Evolutionary conservation across 139 green algal genomes (phyloP).

Genomic region (Closterium sp.): DNA sequence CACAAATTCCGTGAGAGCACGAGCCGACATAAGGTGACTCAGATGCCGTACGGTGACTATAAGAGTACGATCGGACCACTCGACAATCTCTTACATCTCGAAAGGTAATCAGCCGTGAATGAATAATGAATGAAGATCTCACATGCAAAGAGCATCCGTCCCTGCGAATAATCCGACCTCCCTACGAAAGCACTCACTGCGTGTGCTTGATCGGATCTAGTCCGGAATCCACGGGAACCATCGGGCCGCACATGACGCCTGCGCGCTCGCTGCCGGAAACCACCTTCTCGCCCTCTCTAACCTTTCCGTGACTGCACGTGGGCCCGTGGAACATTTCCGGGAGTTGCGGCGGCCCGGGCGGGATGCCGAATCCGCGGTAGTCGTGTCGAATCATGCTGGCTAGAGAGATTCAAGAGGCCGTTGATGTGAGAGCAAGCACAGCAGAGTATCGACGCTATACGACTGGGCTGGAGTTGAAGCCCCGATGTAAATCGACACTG

Average conservation of each 20-base stretch:
- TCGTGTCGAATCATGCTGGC: neutral
- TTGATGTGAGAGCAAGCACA: too few species aligned
- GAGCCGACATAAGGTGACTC: neutral
- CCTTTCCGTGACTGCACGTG: neutral
- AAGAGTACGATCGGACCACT: neutral
- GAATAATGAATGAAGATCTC: neutral
- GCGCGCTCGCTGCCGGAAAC: neutral
- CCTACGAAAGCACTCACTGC: neutral
- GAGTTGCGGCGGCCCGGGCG: neutral
- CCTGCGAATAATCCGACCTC: too few species aligned
- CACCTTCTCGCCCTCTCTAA: neutral
- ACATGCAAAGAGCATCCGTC: neutral
- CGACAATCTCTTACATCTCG: neutral
- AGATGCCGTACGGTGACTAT: neutral
- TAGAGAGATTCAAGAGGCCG: neutral
- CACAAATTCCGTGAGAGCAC: neutral
- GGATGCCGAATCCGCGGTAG: conserved; percentile 11
- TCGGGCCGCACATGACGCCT: neutral
- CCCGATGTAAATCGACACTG: too few species aligned
- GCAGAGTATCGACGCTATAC: too few species aligned
- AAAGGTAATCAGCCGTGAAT: neutral
- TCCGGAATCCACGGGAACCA: neutral
- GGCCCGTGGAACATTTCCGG: neutral
- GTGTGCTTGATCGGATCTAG: neutral
- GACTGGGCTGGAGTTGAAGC: too few species aligned